Conservation (phyloP, 345 rosid genomes). For the Citrus maxima region DNA sequence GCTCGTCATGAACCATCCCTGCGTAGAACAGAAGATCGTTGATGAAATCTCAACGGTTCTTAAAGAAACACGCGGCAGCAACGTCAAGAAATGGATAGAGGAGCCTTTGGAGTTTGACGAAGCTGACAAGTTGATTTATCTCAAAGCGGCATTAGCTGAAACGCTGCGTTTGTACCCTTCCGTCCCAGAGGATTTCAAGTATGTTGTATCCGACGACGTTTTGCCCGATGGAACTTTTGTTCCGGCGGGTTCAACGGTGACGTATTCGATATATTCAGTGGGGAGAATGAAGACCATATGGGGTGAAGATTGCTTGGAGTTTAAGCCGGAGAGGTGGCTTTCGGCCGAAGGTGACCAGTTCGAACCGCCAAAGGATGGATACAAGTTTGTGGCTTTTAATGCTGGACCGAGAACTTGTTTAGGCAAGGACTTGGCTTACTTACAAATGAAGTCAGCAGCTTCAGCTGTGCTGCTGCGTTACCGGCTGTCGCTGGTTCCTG, state of each 20-base stretch:
- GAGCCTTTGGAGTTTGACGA: conserved; percentile 78
- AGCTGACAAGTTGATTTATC: conserved; percentile 66
- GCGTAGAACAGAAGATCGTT: conserved; percentile 63
- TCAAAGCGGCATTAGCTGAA: conserved; percentile 86
- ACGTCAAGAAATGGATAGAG: conserved; percentile 56
- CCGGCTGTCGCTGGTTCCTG: conserved; percentile 60
- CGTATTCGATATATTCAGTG: conserved; percentile 80
- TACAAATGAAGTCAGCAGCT: conserved; percentile 88
- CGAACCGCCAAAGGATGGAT: conserved; percentile 73
- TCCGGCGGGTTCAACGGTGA: conserved; percentile 82
- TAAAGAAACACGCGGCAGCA: conserved; percentile 59
- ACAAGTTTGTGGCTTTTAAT: conserved; percentile 82
- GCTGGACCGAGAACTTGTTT: conserved; percentile 94
- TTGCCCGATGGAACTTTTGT: conserved; percentile 74
- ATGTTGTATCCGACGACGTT: conserved; percentile 65
- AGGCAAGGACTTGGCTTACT: conserved; percentile 89
- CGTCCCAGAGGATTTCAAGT: conserved; percentile 83
- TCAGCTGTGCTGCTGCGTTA: conserved; percentile 81
- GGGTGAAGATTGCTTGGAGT: conserved; percentile 86
- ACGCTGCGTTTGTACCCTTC: conserved; percentile 90
- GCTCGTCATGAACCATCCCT: conserved; percentile 70
- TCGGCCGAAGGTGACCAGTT: conserved; percentile 51
- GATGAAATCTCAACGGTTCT: conserved; percentile 58
- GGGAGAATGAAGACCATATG: conserved; percentile 90
- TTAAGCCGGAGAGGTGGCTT: conserved; percentile 83